Base-by-base conservation (phyloP, 1,284 basidiomycete species). In the Tausonia pullulans region DNA sequence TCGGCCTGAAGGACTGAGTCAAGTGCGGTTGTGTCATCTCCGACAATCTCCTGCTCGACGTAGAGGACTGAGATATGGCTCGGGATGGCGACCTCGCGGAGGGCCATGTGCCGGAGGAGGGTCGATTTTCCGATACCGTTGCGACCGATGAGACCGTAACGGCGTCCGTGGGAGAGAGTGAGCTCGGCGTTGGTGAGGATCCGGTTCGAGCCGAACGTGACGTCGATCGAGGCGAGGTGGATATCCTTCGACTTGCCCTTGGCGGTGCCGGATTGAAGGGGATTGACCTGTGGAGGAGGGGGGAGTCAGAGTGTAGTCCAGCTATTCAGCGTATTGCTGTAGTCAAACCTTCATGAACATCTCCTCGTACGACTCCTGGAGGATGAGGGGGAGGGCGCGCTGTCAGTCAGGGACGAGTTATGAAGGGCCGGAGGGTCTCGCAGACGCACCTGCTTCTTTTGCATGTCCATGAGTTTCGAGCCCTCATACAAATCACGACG, bases 181-280 rank as follows among this genome's bases (percentile, higher is more conserved):
- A 97, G 81, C 53, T 85, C 87, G 60, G 90, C 93, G 58, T 87
- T 86, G 62, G 87, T 84, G 64, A 97, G 78, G 63, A 98, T 97
- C 72, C 90, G 87, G 74, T 96, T 92, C 39, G 90, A 94, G 51
- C 84, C 92, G 74, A 95, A 95, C 72, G 84, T 92, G 74, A 95
- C 90, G 73, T 99, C 96, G 78, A 99, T 97, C 55, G 88, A 89
- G 53, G 90, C 88, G 11, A 99, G 80, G 72, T 97, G 91, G 64
- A 99, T 88, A 76, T 99, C 96, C 78, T 96, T 96, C 77, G 86
- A 91, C 81, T 96, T 97, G 74, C 76, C 92, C 78, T 94, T 96
- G 51, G 87, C 80, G 6, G 84, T 79, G 45, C 84, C 83, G 2
- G 89, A 84, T 76, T 96, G 91, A 67, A 99, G 78, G 58, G 96